A percentile compares a stretch with the other conserved stretches of the same genome.
phyloP scores from a whole-genome alignment of 2,329 filamentous ascomycete genomes.

The Sordariomycetes sp. region DNA sequence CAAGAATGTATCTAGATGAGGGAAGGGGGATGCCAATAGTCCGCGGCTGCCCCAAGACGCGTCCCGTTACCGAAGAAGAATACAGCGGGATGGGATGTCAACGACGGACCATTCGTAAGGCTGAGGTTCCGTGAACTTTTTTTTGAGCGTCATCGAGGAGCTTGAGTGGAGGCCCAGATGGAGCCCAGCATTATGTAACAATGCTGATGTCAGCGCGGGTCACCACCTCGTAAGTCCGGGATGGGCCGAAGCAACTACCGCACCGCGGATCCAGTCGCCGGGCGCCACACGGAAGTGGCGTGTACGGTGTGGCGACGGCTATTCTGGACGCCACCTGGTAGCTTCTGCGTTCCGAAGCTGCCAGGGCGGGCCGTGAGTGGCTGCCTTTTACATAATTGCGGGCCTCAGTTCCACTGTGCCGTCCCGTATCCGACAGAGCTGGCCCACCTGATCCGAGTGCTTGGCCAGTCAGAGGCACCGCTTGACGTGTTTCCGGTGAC shows the following conservation, averaged over 20 bases:
- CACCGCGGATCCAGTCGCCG: not conserved
- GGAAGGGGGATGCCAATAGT: not conserved
- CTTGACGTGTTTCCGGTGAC: not conserved
- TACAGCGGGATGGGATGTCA: not conserved
- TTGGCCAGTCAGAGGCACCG: not conserved
- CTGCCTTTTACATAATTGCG: constrained; percentile 1
- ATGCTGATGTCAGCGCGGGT: not conserved
- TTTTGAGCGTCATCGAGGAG: not conserved
- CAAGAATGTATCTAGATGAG: not conserved
- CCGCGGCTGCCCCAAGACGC: not conserved
- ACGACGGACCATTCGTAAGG: not conserved
- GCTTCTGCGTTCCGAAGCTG: not conserved
- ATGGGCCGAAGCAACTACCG: not conserved
- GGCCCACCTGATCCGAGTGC: not conserved
- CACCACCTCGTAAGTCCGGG: not conserved
- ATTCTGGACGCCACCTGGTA: not conserved
- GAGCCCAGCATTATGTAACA: not conserved
- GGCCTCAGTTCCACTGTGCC: not conserved
- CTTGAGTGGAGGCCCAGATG: not conserved
- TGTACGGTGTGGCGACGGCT: not conserved
- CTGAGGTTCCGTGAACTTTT: not conserved
- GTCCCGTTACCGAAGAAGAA: not conserved
- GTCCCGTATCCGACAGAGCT: not conserved
- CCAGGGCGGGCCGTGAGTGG: constrained; percentile 2
- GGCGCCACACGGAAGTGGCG: not conserved